Evolutionary conservation across 2,329 filamentous ascomycete species (phyloP).

Genomic region (Colletotrichum lentis): DNA sequence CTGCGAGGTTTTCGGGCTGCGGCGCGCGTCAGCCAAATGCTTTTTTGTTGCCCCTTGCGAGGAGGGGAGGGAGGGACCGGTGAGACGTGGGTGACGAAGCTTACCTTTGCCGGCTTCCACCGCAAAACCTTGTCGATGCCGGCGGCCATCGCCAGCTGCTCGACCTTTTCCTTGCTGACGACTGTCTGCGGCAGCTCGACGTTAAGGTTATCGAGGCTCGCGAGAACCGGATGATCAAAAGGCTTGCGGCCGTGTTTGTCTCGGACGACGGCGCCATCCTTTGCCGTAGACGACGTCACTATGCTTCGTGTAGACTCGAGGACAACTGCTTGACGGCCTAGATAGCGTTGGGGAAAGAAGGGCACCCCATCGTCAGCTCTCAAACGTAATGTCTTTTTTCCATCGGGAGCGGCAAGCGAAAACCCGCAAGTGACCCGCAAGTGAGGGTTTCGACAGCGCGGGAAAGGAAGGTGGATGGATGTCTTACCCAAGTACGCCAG

Average conservation of each 20-base stretch:
- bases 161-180: conserved; percentile 71
- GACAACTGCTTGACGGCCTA: conserved; percentile 43
- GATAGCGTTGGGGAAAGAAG: conserved; percentile 24
- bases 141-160: conserved; percentile 72
- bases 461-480: neutral
- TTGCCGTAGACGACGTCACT: conserved; percentile 58
- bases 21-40: conserved; percentile 8
- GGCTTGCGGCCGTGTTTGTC: conserved; percentile 68
- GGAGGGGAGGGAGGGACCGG: neutral
- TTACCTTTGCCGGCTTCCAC: conserved; percentile 87
- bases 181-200: conserved; percentile 66
- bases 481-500: conserved; percentile 83
- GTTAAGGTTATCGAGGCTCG: conserved; percentile 77
- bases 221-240: conserved; percentile 74
- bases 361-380: conserved; percentile 23
- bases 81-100: conserved; percentile 42
- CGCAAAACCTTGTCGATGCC: conserved; percentile 79
- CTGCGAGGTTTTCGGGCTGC: conserved; percentile 70
- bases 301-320: conserved; percentile 57
- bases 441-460: conserved; percentile 3
- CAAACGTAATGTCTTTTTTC: no score
- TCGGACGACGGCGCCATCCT: conserved; percentile 44
- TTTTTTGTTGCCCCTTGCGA: neutral
- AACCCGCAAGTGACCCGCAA: conserved; percentile 18
- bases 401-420: neutral